A percentile compares a stretch with the other conserved stretches of the same genome.
These are phyloP conservation scores for Picea engelmannii DNA, from an alignment of 83 land plant species.

Conservation along the genomic window DNA sequence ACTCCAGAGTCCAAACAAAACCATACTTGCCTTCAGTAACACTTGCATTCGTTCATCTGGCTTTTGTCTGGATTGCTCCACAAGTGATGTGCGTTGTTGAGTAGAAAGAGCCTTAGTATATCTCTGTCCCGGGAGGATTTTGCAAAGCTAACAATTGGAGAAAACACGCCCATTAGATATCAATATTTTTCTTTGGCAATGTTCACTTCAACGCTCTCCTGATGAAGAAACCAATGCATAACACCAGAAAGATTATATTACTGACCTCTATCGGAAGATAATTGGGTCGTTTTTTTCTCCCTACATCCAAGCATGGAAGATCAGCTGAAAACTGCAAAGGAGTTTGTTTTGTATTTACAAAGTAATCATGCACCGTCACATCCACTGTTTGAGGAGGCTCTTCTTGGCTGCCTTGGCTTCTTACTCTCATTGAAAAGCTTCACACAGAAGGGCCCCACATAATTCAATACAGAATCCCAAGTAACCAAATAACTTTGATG, in stretches of 20 bases:
- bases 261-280: constrained; percentile 76
- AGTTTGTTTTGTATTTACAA: constrained; percentile 27
- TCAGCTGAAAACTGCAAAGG: constrained; percentile 37
- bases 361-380: constrained; percentile 70
- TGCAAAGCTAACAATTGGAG: constrained; percentile 47
- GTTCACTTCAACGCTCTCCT: too few relatives aligned
- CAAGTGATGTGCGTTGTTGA: constrained; percentile 60
- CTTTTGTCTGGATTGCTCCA: constrained; percentile 77
- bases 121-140: constrained; percentile 67
- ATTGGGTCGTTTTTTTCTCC: constrained; percentile 60
- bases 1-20: not conserved
- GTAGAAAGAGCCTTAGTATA: constrained; percentile 64
- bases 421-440: constrained; percentile 55
- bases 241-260: not conserved
- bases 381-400: constrained; percentile 37
- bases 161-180: not conserved
- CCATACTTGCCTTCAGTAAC: constrained; percentile 44
- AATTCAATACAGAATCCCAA: not conserved
- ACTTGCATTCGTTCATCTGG: constrained; percentile 69
- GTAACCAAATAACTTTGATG: not conserved
- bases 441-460: not conserved
- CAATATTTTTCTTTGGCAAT: too few relatives aligned
- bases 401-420: constrained; percentile 22
- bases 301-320: constrained; percentile 79
- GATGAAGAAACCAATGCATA: too few relatives aligned